Evolutionary conservation across 371 early-diverging fungal genomes (phyloP), one percentile per base, ranked within the genome.

Genomic region (Mucor velutinosus): DNA sequence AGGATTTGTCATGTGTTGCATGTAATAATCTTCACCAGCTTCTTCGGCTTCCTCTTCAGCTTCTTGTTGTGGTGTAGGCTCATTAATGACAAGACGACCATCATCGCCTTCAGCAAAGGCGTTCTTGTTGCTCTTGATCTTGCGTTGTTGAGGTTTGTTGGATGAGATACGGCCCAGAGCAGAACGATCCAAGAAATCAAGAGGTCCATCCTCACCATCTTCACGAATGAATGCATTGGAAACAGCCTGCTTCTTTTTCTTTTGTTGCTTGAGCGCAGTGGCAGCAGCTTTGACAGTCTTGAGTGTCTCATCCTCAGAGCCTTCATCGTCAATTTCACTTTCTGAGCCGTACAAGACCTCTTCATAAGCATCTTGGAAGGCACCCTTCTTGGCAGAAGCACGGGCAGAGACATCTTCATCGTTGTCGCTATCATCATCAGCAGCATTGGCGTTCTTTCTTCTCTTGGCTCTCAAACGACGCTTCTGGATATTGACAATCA

Each of bases 401-500:
- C 84, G 78, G 39, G 70, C 66, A 8, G 73, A 74, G 7, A 69
- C 75, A 39, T 69, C 71, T 0, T 78, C 85, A 11, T 76, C 82
- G n/a, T 84, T 88, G 7, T 85, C 84, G 3, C 84, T 85, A 32
- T 72, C 81, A 3, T 86, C 86, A 7, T 76, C 81, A 10, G 67
- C 62, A 12, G 45, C 62, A 21, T 65, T 69, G 7, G 62, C 70
- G 35, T 86, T 86, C 85, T 91, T 94, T 72, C 80, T 78, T 64
- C 92, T 89, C 89, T 97, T 94, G 56, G 92, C 85, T 57, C 96
- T 86, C 75, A 95, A 89, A 63, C 93, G 89, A 59, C 95, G 89
- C 80, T 97, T 97, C 64, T 92, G 89, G 79, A 99, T 98, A 75
- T 98, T 99, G 69, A 81, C 66, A 62, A 99, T 82, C 33, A 98